Base-by-base conservation (phyloP, 306 rosid species). In the Hippophae gyantsensis region DNA sequence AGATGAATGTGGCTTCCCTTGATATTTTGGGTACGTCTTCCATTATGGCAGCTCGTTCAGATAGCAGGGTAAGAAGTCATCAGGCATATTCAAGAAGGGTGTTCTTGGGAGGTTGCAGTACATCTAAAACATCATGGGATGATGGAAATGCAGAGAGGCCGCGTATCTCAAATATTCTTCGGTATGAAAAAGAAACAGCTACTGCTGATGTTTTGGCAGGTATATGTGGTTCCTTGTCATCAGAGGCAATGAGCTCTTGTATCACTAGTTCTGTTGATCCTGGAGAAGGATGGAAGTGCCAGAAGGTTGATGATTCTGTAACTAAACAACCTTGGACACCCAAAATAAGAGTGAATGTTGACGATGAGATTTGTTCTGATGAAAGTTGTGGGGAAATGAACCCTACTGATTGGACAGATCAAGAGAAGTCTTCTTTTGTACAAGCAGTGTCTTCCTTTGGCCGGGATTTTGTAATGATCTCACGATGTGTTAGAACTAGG, bases 161-260 rank as follows among this genome's bases (percentile, higher is more conserved):
- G 18, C 64, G 67, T 63, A 78, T 78, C 70, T 72, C 72, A 66
- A 94, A 88, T 57, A 54, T 59, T 56, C 66, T 77, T 62, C 77
- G 81, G 61, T 83, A 82, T 70, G 97, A 85, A 56, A 81, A 84
- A 63, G 99, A 86, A 74, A 74, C 88, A 48, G 93, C 63, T 57
- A 96, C 96, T 32, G 96, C 92, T 74, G 95, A 85, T 78, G 96
- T 92, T 10, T 74, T 92, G 66, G 99, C 96, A 43, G 96, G 96
- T 58, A 83, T 90, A 56, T 81, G 87, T 63, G 88, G 95, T 56
- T 87, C 96, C 23, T 43, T 85, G 41, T 80, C 97, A 52, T 86
- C 95, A 0, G 99, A 93, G 79, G 94, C 85, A n/a, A 71, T 88
- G 72, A 80, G 90, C 56, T 88, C 96, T 62, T 86, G 95, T 70